Evolutionary conservation across 1,139 yeast genomes (phyloP).

Genomic region (Suhomyces panamericanus): DNA sequence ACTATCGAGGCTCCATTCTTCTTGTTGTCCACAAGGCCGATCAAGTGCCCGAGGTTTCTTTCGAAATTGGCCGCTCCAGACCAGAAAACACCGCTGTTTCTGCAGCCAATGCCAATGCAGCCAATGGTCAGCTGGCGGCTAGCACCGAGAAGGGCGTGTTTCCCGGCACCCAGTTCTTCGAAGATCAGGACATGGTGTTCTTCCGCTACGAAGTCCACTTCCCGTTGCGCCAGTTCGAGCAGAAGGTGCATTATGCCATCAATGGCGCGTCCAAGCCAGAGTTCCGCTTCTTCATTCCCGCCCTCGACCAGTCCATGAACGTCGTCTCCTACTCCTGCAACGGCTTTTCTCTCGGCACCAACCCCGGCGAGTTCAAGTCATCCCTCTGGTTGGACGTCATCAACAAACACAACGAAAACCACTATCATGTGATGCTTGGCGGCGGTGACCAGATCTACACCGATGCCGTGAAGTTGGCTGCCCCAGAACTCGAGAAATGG

Average conservation of each 20-base stretch:
- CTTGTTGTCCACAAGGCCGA: constrained; percentile 52
- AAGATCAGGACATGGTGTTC: constrained; percentile 54
- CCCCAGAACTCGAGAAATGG: constrained; percentile 64
- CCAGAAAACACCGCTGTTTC: background rate
- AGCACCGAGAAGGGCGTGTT: constrained; percentile 40
- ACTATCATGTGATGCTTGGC: constrained; percentile 92
- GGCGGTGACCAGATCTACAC: constrained; percentile 97
- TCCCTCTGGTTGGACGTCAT: constrained; percentile 86
- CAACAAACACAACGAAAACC: constrained; percentile 58
- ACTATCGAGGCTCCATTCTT: constrained; percentile 67
- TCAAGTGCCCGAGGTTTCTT: constrained; percentile 38
- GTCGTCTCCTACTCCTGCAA: constrained; percentile 84
- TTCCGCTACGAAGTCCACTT: constrained; percentile 63
- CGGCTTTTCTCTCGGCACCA: constrained; percentile 82
- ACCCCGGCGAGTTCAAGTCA: constrained; percentile 64
- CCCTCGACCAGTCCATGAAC: constrained; percentile 65
- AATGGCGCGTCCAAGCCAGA: constrained; percentile 43
- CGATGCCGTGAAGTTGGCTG: constrained; percentile 70
- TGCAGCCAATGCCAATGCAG: constrained; percentile 10
- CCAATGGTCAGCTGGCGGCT: background rate
- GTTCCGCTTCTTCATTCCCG: constrained; percentile 60
- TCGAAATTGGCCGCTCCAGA: constrained; percentile 38
- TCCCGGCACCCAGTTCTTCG: constrained; percentile 41
- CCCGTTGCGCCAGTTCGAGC: constrained; percentile 48
- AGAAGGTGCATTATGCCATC: constrained; percentile 59